Evolutionary conservation across 768 basidiomycete species (phyloP), one percentile per base, ranked within the genome.

Genomic region (Termitomyces sp.): DNA sequence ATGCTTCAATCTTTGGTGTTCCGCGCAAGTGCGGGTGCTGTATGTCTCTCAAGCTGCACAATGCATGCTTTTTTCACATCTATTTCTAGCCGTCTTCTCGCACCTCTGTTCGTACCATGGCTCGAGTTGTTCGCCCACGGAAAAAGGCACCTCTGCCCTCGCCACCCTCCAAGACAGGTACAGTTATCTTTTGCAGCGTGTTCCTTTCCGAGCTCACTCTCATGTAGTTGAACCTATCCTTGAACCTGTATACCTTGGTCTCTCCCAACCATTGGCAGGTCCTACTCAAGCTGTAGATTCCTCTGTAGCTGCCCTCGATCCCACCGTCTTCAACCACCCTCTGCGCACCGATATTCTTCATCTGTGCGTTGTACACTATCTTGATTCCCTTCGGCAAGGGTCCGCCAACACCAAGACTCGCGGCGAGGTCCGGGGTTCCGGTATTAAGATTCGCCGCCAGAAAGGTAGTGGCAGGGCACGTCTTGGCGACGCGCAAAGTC

Each of bases 291-390:
- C 74, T 14, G 72, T 76, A 46, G 72, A 76, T 10, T 75, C 71
- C 54, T 74, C 87, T 12, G 87, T 87, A 37, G 77, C 61, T 43
- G 56, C 80, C 61, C 82, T 92, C 29, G 82, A 92, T 67, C 84
- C 88, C 1, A 79, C 82, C n/a, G 87, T 98, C 31, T 99, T 98
- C 74, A 79, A 83, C 59, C 87, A 92, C 63, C 92, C 94, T 41
- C 84, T 94, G 44, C 90, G 96, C 50, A 84, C 86, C 22, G 95
- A 98, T 70, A 90, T 99, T 61, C 83, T 98, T 3, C 95, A 98
- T 70, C 81, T 93, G 46, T 96, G 94, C 67, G 87, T 94, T 34
- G 83, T 89, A 6, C 92, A 96, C 65, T 82, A 97, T 68, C 85
- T 88, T 41, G 92, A 97, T 66, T 82, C 86, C 20, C 79, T 94